These are phyloP conservation scores for Nicotiana undulata DNA, from an alignment of 257 asterid species.

Conservation along the genomic window DNA sequence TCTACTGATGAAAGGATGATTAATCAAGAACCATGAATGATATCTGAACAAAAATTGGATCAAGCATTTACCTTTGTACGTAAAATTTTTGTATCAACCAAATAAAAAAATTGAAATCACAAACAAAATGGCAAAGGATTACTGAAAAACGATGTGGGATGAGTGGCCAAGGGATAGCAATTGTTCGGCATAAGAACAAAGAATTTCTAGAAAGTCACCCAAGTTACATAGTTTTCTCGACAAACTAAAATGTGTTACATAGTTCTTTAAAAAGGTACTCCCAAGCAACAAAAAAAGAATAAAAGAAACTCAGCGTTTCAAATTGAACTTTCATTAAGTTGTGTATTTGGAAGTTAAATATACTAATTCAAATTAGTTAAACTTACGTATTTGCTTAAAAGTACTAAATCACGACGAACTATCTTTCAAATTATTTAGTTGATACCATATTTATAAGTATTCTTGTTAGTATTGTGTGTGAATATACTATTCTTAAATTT, in stretches of 20 bases:
- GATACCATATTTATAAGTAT: too few species aligned
- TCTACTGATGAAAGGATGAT: neutral
- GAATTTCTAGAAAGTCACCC: too few species aligned
- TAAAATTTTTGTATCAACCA: neutral
- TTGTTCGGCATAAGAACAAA: too few species aligned
- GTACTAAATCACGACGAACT: too few species aligned
- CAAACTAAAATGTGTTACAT: too few species aligned
- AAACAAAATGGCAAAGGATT: neutral
- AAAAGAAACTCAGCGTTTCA: neutral
- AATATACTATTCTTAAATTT: too few species aligned
- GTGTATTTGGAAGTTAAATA: neutral
- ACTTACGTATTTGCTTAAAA: neutral
- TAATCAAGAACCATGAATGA: neutral
- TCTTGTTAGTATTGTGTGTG: too few species aligned
- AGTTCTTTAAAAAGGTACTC: too few species aligned
- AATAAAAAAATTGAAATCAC: neutral
- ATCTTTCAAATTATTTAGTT: too few species aligned
- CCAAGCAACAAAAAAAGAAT: neutral
- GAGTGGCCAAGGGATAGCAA: neutral
- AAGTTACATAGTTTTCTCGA: too few species aligned
- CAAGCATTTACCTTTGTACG: neutral
- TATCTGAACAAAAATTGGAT: neutral
- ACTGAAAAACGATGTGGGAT: neutral
- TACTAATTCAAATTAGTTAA: neutral
- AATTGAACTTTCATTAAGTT: neutral